Conservation (phyloP, 2,329 filamentous ascomycete species). For the Aaosphaeria arxii region DNA sequence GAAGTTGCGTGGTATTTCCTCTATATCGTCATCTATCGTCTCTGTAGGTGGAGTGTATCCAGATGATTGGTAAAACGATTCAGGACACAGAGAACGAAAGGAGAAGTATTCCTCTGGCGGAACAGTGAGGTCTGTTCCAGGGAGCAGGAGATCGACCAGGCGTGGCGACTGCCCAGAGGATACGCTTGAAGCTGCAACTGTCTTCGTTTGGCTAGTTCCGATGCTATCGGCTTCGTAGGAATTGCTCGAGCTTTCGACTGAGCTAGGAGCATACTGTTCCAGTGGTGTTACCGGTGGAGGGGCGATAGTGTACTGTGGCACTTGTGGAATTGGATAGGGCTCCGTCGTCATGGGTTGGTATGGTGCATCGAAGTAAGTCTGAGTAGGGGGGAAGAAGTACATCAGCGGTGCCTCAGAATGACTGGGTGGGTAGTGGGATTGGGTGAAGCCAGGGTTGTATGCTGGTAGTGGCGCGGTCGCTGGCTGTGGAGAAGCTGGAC, state of each 20-base stretch:
- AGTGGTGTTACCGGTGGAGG: conserved; percentile 22
- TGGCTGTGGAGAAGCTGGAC: background rate
- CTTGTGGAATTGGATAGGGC: conserved; percentile 1
- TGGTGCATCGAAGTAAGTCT: conserved; percentile 11
- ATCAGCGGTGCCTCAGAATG: conserved; percentile 6
- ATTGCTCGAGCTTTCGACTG: conserved; percentile 33
- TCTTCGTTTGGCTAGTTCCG: conserved; percentile 18
- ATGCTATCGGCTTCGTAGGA: conserved; percentile 36
- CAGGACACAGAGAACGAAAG: conserved; percentile 31
- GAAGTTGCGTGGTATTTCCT: conserved; percentile 51
- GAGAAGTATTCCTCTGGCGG: conserved; percentile 37
- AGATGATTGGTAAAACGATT: conserved; percentile 30
- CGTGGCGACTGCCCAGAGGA: conserved; percentile 48
- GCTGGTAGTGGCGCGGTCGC: conserved; percentile 1
- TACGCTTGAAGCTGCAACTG: conserved; percentile 32
- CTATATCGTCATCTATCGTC: conserved; percentile 45
- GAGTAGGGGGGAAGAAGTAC: conserved; percentile 7
- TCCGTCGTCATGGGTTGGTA: conserved; percentile 2
- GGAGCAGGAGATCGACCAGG: conserved; percentile 47
- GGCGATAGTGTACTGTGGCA: conserved; percentile 3
- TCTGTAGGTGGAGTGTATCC: conserved; percentile 27
- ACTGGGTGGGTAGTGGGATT: too few relatives aligned
- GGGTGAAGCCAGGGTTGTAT: too few relatives aligned
- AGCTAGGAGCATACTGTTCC: conserved; percentile 33
- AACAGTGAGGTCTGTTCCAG: conserved; percentile 46